Conservation (phyloP, 1,284 basidiomycete species). For the Agaricales sp. region DNA sequence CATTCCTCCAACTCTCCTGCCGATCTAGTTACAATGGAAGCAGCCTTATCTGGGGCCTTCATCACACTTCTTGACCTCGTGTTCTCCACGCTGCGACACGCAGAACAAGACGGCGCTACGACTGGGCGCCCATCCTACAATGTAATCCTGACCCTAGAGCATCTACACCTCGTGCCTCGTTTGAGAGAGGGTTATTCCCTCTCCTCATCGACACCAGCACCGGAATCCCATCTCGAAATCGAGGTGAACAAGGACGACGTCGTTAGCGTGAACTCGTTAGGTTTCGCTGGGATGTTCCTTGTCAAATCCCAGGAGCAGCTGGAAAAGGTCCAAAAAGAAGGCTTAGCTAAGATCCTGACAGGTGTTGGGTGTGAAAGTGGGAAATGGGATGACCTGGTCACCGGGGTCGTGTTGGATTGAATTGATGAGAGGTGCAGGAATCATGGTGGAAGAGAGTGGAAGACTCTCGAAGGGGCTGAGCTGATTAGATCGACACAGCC, state of each 20-base stretch:
- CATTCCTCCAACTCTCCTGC: conserved; percentile 29
- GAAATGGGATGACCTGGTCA: conserved; percentile 27
- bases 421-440: conserved; percentile 42
- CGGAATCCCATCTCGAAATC: conserved; percentile 17
- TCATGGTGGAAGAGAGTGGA: conserved; percentile 14
- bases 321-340: conserved; percentile 50
- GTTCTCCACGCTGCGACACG: conserved; percentile 66
- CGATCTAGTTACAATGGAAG: conserved; percentile 38
- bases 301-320: conserved; percentile 73
- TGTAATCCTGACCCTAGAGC: conserved; percentile 71
- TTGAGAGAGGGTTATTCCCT: conserved; percentile 44
- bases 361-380: conserved; percentile 42
- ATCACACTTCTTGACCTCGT: conserved; percentile 69
- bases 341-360: conserved; percentile 47
- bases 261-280: conserved; percentile 72
- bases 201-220: conserved; percentile 39
- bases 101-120: conserved; percentile 33
- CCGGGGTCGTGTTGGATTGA: conserved; percentile 24
- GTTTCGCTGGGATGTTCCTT: conserved; percentile 80
- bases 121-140: conserved; percentile 69
- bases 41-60: conserved; percentile 52
- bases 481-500: background rate
- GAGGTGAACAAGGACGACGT: background rate
- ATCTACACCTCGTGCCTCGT: conserved; percentile 78
- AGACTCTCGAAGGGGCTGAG: background rate